A percentile compares a stretch with the other conserved stretches of the same genome.
These are phyloP conservation scores for Westerdykella ornata DNA, from an alignment of 2,329 filamentous ascomycete species.

Conservation along the genomic window DNA sequence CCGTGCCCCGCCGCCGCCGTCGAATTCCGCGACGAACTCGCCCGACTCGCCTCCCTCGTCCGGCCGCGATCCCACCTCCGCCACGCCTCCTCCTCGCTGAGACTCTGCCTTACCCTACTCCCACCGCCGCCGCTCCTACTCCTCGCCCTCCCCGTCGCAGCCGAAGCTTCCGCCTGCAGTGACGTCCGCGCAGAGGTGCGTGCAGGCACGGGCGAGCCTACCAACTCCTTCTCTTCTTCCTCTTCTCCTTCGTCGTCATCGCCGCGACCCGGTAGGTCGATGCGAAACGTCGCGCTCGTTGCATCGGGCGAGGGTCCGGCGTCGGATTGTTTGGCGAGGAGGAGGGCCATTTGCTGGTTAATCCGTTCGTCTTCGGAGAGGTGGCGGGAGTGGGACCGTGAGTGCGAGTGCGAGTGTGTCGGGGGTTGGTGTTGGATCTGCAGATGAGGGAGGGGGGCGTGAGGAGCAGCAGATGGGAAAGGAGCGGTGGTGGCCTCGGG, in stretches of 20 bases:
- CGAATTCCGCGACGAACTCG: slow-evolving; percentile 5
- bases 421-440: not conserved
- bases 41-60: slow-evolving; percentile 22
- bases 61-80: slow-evolving; percentile 26
- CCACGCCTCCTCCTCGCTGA: slow-evolving; percentile 27
- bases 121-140: slow-evolving; percentile 19
- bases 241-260: slow-evolving; percentile 22
- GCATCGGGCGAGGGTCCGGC: slow-evolving; percentile 28
- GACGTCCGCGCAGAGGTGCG: too few relatives aligned
- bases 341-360: slow-evolving; percentile 46
- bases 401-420: slow-evolving; percentile 4
- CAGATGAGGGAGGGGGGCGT: not conserved
- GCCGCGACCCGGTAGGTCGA: slow-evolving; percentile 29
- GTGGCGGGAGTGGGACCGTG: slow-evolving; percentile 3
- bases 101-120: slow-evolving; percentile 23
- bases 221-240: slow-evolving; percentile 26
- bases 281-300: slow-evolving; percentile 39
- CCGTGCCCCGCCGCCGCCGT: slow-evolving; percentile 17
- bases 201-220: slow-evolving; percentile 22
- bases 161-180: not conserved
- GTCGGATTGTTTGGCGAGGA: slow-evolving; percentile 36
- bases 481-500: too few relatives aligned
- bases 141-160: not conserved
- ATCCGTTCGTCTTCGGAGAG: slow-evolving; percentile 46
- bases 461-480: not conserved